A percentile compares a stretch with the other conserved stretches of the same genome.
These are phyloP conservation scores for Ettlia oleoabundans DNA, from an alignment of 139 green algal species.

Conservation along the genomic window DNA sequence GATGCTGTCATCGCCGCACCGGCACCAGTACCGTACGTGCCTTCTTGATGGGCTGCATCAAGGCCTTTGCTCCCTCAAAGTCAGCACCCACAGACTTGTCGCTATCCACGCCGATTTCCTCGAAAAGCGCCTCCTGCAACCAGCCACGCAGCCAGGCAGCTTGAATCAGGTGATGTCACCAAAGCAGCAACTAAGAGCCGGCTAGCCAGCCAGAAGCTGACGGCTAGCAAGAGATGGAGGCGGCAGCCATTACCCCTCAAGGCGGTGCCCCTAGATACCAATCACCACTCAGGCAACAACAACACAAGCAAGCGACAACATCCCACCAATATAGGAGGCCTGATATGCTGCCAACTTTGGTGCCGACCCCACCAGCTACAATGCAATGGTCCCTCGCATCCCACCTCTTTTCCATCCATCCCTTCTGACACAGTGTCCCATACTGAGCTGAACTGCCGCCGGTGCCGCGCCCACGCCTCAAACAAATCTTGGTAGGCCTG, in stretches of 20 bases:
- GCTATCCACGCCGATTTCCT: constrained; percentile 85
- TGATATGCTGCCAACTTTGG: background rate
- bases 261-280: too few relatives aligned
- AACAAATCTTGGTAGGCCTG: constrained; percentile 8
- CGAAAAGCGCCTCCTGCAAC: constrained; percentile 72
- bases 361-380: background rate
- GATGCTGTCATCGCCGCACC: background rate
- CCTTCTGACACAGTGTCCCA: constrained; percentile 79
- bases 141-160: too few relatives aligned
- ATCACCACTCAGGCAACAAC: background rate
- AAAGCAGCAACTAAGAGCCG: too few relatives aligned
- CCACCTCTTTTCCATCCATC: constrained; percentile 70
- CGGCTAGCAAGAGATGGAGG: too few relatives aligned
- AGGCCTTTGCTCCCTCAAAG: constrained; percentile 6
- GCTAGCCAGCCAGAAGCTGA: too few relatives aligned
- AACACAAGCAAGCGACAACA: too few relatives aligned
- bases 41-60: constrained; percentile 23
- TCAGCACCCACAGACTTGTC: constrained; percentile 68
- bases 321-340: too few relatives aligned
- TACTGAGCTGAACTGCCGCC: constrained; percentile 68
- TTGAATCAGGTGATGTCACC: too few relatives aligned
- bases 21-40: background rate
- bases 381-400: background rate
- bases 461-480: constrained; percentile 26
- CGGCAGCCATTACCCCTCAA: too few relatives aligned